Base-by-base conservation (phyloP, 2,329 filamentous ascomycete species). In the Dryadomyces quercivorus region DNA sequence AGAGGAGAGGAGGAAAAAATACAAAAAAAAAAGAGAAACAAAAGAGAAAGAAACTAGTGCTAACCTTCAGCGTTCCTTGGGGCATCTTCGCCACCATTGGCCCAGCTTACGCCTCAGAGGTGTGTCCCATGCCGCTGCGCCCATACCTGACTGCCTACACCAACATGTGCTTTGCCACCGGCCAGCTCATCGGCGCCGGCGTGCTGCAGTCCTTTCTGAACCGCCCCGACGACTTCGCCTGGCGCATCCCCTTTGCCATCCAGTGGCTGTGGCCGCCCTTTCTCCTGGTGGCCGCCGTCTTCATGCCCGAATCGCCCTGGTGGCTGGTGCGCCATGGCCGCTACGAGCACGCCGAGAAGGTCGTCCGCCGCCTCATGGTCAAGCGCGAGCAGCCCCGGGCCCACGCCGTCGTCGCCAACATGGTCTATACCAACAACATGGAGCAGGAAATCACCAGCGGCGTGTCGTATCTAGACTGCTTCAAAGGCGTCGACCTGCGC, bases 381-480 rank as follows among this genome's bases (percentile, higher is more conserved):
- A 26, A 10, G 2, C 15, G 5, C 5, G 22, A 34, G 16, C 70
- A 73, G 42, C 69, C 74, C 36, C 68, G 78, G 54, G 66, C 73
- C 7, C 65, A 72, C 38, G 70, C 75, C 52, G 73, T 72, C 10
- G 63, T 83, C 34, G 69, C 76, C 2, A 74, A 78, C 61, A 81
- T 84, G 61, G 67, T 75, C 31, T 74, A 81, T 60, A 84, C 80
- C 0, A 76, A 81, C 56, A 70, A 74, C 55, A 67, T 81, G 2
- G 79, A 82, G 63, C 69, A 74, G 56, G 72, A 76, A 54, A 67
- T 71, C 50, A 51, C 47, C 2, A 38, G n/a, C 31, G 73, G 73
- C 2, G 67, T 66, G 13, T 64, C 59, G 1, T 75, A 75, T 57
- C 59, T 61, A 54, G 74, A 78, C 58, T 73, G 70, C 56, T 77